A percentile compares a stretch with the other conserved stretches of the same genome.
These are phyloP conservation scores for Epichloe hybrida DNA, from an alignment of 2,329 filamentous ascomycete species.

Conservation along the genomic window DNA sequence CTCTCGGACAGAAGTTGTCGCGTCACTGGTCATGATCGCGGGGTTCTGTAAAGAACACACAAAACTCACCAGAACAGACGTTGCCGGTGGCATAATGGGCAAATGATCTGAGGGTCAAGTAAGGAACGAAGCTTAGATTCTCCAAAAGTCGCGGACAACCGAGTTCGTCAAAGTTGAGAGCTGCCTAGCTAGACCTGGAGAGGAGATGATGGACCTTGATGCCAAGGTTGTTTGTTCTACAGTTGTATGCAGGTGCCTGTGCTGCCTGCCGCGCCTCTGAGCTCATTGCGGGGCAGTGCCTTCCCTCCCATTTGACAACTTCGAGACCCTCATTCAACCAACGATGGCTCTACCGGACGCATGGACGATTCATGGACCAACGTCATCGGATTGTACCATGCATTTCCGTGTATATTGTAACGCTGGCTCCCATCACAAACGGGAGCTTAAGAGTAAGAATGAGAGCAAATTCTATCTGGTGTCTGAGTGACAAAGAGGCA, in stretches of 20 bases:
- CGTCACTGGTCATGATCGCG: conserved; percentile 12
- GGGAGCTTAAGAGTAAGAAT: background rate
- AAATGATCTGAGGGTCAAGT: background rate
- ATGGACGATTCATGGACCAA: too few species aligned
- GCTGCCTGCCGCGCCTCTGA: background rate
- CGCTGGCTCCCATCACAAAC: background rate
- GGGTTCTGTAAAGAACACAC: conserved; percentile 1
- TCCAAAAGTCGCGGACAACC: background rate
- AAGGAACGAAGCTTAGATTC: background rate
- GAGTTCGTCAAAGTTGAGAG: background rate
- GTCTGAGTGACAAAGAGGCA: background rate
- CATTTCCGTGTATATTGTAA: background rate
- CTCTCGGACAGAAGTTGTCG: conserved; percentile 1
- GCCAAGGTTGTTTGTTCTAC: background rate
- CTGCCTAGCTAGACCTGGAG: background rate
- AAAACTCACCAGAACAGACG: conserved; percentile 17
- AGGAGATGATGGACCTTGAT: background rate
- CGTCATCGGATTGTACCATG: too few species aligned
- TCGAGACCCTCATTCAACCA: too few species aligned
- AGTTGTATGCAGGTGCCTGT: background rate
- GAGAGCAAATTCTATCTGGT: background rate
- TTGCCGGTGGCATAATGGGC: conserved; percentile 21
- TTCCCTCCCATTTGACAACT: background rate
- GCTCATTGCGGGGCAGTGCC: conserved; percentile 3
- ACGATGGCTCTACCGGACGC: background rate